Conservation (phyloP, 2,329 filamentous ascomycete species). For the Geosmithia putterillii region DNA sequence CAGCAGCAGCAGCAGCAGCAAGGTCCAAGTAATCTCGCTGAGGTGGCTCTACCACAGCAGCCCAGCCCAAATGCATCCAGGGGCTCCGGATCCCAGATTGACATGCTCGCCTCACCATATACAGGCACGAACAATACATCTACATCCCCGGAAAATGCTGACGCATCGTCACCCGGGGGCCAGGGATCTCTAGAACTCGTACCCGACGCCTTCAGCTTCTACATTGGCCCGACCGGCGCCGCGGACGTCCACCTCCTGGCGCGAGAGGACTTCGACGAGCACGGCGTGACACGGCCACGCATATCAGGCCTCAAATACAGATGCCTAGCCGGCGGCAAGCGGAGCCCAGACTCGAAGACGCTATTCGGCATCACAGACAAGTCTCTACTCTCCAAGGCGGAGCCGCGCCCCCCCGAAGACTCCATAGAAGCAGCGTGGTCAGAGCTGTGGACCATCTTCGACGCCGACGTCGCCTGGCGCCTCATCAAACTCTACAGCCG, state of each 20-base stretch:
- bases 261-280: background rate
- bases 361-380: background rate
- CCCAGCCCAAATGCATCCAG: too few species aligned
- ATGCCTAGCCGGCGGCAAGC: background rate
- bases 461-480: background rate
- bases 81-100: too few species aligned
- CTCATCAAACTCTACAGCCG: background rate
- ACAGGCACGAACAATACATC: too few species aligned
- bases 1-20: too few species aligned
- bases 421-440: background rate
- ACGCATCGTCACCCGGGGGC: too few species aligned
- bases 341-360: background rate
- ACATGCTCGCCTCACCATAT: too few species aligned
- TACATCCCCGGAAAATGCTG: too few species aligned
- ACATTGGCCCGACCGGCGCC: background rate
- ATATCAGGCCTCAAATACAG: background rate
- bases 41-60: too few species aligned
- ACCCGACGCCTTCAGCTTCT: background rate
- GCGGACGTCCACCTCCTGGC: background rate
- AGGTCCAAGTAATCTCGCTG: too few species aligned
- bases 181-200: background rate
- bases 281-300: background rate
- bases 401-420: background rate
- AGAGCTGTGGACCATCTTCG: background rate
- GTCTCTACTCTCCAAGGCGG: background rate